Evolutionary conservation across 139 green algal genomes (phyloP), one percentile per base, ranked within the genome.

Genomic region (Pedinophyceae sp.): DNA sequence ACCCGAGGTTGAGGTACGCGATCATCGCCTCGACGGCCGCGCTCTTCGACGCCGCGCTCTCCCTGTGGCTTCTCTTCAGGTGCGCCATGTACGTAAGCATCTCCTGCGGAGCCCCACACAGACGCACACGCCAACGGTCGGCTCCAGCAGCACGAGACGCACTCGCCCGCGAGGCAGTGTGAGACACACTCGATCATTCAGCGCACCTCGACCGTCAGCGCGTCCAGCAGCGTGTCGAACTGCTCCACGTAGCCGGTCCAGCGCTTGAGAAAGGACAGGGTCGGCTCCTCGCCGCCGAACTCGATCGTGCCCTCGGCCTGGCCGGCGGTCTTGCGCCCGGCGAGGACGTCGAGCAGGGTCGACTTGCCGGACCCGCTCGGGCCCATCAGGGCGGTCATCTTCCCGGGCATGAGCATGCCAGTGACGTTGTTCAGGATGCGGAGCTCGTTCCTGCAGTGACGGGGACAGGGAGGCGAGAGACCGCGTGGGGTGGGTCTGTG

Each of bases 271-370:
- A 43, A 43, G 10, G 34, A 7, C 34, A 19, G 7, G 34, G 34
- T 19, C 34, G 34, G 34, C 34, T 43, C 13, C 47, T 62, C 47
- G 22, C 43, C 61, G 13, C 38, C 55, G 38, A 57, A 52, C n/a
- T 52, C 10, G 22, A 68, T 38, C 16, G 22, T 3, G 19, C 45
- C 67, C 28, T 15, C 24, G 3, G 24, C 26, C 39, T 18, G 41
- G n/a, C 55, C 58, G n/a, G 28, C 26, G 15, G 57, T 30, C 48
- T 71, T 71, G 34, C 73, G 65, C 1, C 77, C 77, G 20, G 77
- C 48, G 43, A 85, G 61, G 30, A 85, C 68, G 52, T 85, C 77
- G 45, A 85, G 67, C 51, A 86, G 66, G 6, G 74, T 86, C 18
- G 72, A 80, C 67, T 84, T 80, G 52, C 72, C 70, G 29, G 71